phyloP scores from a whole-genome alignment of 495 filamentous ascomycete genomes.

The Hyaloscypha finlandica region DNA sequence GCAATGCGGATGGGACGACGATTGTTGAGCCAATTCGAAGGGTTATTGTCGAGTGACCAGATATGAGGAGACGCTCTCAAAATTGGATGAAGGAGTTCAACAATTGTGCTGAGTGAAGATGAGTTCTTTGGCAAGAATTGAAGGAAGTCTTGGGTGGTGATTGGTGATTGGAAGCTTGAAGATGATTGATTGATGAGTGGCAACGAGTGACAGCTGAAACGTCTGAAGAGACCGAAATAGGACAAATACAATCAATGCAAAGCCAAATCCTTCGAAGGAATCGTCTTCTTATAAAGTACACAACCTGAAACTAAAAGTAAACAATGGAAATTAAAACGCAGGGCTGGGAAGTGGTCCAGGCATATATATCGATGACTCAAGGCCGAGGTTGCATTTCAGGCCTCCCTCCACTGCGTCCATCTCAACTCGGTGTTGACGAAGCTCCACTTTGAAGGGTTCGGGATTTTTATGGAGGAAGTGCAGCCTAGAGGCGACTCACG shows the following conservation, averaged over 20 bases:
- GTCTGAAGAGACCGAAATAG: not conserved
- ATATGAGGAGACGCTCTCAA: not conserved
- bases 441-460: not conserved
- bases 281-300: not conserved
- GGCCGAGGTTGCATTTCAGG: not conserved
- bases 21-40: not conserved
- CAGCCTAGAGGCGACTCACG: not conserved
- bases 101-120: not conserved
- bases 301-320: not conserved
- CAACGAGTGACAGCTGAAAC: not conserved
- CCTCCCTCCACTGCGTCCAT: not conserved
- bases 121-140: not conserved
- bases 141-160: too few relatives aligned
- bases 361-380: conserved; percentile 3
- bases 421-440: not conserved
- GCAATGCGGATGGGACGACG: not conserved
- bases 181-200: not conserved
- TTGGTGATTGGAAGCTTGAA: not conserved
- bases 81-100: not conserved
- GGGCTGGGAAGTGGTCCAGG: not conserved
- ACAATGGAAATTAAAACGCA: not conserved
- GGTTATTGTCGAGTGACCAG: not conserved
- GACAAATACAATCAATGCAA: not conserved
- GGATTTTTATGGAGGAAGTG: not conserved
- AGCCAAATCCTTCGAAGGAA: not conserved